Evolutionary conservation across 306 rosid genomes (phyloP), one percentile per base, ranked within the genome.

Genomic region (Trifolium repens): DNA sequence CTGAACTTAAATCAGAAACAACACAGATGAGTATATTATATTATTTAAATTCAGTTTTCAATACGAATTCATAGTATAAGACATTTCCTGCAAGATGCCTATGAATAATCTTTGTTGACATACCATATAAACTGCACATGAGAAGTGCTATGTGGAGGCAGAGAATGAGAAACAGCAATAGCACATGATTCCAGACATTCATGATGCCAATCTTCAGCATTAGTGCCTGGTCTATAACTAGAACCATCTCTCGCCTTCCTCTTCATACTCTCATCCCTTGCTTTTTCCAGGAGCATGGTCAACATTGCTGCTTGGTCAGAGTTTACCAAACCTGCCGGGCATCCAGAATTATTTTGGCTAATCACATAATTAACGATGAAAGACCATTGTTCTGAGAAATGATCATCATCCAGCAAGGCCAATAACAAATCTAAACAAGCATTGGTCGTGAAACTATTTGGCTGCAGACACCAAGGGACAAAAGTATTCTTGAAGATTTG

Each of bases 381-480:
- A 76, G 78, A 83, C 98, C 98, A 94, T 79, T 86, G 98, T 76
- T 91, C 91, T 69, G 88, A 81, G 89, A 94, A 91, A 82, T 80
- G 78, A 74, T 88, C 90, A 81, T 91, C 91, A 78, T 94, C 97
- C 67, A 94, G 86, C 82, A 91, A 80, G 24, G 87, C 83, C 77
- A 94, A 84, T 84, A 94, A 84, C 74, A 94, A 82, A 84, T 94
- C 97, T 27, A 94, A 83, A 73, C 88, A 87, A 71, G 91, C 88
- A 71, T 79, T 80, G 34, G 86, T 74, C 32, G 97, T 87, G 77
- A 67, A 62, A 84, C 78, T 78, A 83, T 81, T 80, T 69, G 75
- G 74, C 78, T 71, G 84, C 74, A 94, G 83, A 84, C 98, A 94
- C 98, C 98, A 94, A 47, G 97, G 94, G 69, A 89, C 93, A 86